These are phyloP conservation scores for Bullera alba DNA, from an alignment of 768 basidiomycete species.

Conservation along the genomic window DNA sequence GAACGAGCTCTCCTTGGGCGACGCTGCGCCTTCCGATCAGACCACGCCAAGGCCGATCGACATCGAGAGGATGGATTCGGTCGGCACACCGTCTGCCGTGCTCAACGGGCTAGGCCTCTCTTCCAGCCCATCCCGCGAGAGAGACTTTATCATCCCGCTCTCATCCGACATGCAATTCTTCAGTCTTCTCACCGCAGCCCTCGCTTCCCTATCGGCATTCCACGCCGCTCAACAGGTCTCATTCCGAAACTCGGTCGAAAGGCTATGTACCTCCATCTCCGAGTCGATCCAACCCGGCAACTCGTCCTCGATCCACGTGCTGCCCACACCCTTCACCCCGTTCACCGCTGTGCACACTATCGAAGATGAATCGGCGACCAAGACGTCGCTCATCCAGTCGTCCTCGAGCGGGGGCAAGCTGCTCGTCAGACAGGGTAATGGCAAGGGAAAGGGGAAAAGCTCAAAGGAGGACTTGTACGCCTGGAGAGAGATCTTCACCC, in stretches of 20 bases:
- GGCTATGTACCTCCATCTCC: slow-evolving; percentile 49
- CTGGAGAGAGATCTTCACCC: slow-evolving; percentile 83
- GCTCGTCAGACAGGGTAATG: slow-evolving; percentile 1
- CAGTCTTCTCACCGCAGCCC: slow-evolving; percentile 56
- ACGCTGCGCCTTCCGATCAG: slow-evolving; percentile 1
- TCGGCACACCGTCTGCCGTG: not conserved
- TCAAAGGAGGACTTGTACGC: slow-evolving; percentile 62
- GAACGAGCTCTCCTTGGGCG: slow-evolving; percentile 23
- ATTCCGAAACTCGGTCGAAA: slow-evolving; percentile 52
- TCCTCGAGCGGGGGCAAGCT: slow-evolving; percentile 28
- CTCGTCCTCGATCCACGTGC: slow-evolving; percentile 3
- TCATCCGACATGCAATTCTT: slow-evolving; percentile 76
- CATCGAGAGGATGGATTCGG: not conserved
- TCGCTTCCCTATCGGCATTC: slow-evolving; percentile 53
- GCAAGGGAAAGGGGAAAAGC: slow-evolving; percentile 26
- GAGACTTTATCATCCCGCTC: slow-evolving; percentile 69
- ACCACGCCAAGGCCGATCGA: not conserved
- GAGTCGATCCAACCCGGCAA: slow-evolving; percentile 27
- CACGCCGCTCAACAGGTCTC: slow-evolving; percentile 51
- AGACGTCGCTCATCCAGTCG: slow-evolving; percentile 46
- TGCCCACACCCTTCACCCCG: slow-evolving; percentile 16
- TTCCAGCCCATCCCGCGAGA: slow-evolving; percentile 3
- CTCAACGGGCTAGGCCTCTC: not conserved
- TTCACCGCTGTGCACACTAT: no score
- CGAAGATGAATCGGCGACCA: slow-evolving; percentile 7